Evolutionary conservation across 352 stramenopile species (phyloP), one percentile per base, ranked within the genome.

Genomic region (Phytophthora hibernalis): DNA sequence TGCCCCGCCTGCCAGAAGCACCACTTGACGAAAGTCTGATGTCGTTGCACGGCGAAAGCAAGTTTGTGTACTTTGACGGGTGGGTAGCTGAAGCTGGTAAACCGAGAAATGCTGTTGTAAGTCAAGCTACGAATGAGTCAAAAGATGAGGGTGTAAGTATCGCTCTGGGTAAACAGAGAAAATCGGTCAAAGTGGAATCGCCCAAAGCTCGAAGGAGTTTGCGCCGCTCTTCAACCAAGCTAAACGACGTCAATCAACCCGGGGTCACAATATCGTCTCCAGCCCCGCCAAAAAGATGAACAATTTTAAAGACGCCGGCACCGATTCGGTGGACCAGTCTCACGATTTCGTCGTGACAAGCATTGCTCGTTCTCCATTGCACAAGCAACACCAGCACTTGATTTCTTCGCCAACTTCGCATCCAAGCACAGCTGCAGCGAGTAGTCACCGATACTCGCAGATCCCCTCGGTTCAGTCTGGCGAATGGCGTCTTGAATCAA

Each of bases 21-120:
- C n/a, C 42, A 48, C 42, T 48, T 35, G 51, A 51, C 3, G 54
- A 54, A 10, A 66, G 58, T 42, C 51, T 68, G 18, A 48, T 43
- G 1, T 83, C 76, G 13, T 58, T 90, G 5, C 56, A 70, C 8
- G 82, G 79, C 16, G 82, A 90, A 35, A 90, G 82, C 63, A 78
- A 76, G 31, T 70, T 90, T 5, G 82, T 89, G 13, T 89, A 85
- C 52, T 89, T 89, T 33, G 67, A 85, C 47, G 71, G 69, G 1
- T 60, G 43, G 7, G 61, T 82, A 30, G 8, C 13, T 9, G 52
- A 30, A n/a, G 24, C 15, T 47, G 35, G 11, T n/a, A 49, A 33
- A 42, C 15, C 28, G 13, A 18, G 5, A 20, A 63, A 56, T 18
- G 21, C 45, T 13, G 4, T 49, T 9, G 35, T 30, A 9, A 13